These are phyloP conservation scores for Ophiocytium majus DNA, from an alignment of 352 stramenopile genomes.

Conservation along the genomic window DNA sequence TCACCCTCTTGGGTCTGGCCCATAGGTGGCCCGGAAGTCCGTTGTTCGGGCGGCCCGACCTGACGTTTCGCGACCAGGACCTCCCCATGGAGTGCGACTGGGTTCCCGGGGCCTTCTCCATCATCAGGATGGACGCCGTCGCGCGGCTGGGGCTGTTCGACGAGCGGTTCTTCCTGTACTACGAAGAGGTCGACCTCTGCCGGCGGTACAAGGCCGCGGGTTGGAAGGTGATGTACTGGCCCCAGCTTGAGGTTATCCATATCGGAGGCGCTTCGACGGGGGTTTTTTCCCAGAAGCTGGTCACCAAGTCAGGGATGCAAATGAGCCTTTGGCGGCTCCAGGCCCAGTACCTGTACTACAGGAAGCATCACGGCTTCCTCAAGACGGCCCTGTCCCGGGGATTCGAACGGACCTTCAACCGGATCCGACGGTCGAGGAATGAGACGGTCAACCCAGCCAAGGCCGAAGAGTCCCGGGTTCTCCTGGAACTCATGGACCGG, in stretches of 20 bases:
- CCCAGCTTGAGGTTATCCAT: neutral
- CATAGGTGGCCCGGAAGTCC: neutral
- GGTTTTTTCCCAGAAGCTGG: too few relatives aligned
- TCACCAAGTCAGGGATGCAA: too few relatives aligned
- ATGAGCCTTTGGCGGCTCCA: too few relatives aligned
- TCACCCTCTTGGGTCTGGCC: neutral
- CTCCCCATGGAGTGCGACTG: neutral
- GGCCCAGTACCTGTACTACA: too few relatives aligned
- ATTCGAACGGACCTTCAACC: too few relatives aligned
- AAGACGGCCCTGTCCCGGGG: too few relatives aligned
- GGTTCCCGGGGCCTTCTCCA: neutral
- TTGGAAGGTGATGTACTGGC: neutral
- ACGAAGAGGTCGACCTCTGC: neutral
- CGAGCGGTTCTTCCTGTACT: constrained; percentile 5
- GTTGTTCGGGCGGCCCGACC: neutral
- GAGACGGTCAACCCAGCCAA: too few relatives aligned
- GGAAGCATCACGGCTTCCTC: too few relatives aligned
- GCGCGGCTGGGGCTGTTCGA: neutral
- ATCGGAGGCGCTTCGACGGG: neutral
- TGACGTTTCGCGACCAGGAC: neutral
- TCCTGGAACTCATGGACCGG: too few relatives aligned
- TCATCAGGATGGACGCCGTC: neutral
- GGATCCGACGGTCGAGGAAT: too few relatives aligned
- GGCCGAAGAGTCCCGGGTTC: too few relatives aligned
- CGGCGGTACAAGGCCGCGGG: neutral